Conservation (phyloP, 495 filamentous ascomycete species). For the Podospora appendiculata region DNA sequence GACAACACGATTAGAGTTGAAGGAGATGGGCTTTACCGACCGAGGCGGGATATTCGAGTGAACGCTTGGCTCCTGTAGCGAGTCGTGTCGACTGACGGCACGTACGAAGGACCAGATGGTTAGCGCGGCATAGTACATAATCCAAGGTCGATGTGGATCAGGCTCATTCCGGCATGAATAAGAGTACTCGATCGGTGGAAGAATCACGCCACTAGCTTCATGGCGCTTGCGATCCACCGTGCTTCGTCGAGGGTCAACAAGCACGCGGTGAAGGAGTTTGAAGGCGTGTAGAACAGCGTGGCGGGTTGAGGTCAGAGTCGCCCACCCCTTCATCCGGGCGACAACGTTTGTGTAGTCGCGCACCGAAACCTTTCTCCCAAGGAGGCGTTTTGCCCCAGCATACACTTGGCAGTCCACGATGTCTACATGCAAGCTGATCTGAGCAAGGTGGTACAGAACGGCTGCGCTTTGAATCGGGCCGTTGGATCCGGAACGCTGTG, state of each 20-base stretch:
- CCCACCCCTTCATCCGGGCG: conserved; percentile 78
- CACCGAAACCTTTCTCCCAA: conserved; percentile 77
- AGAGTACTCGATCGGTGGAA: conserved; percentile 25
- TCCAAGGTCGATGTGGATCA: conserved; percentile 89
- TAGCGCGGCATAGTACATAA: conserved; percentile 85
- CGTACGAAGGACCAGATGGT: conserved; percentile 92
- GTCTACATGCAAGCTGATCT: conserved; percentile 92
- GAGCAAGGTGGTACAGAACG: conserved; percentile 86
- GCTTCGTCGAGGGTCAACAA: conserved; percentile 47
- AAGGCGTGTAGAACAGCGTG: conserved; percentile 91
- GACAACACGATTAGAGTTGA: conserved; percentile 24
- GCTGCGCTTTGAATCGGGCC: conserved; percentile 77
- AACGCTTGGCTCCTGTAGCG: conserved; percentile 11
- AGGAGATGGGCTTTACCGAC: conserved; percentile 15
- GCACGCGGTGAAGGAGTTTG: conserved; percentile 71
- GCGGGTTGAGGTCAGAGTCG: conserved; percentile 70
- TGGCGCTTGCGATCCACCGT: conserved; percentile 23
- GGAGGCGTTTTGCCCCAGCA: conserved; percentile 70
- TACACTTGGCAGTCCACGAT: conserved; percentile 94
- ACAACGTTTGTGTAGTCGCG: conserved; percentile 73
- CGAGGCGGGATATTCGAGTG: conserved; percentile 5
- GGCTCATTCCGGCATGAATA: conserved; percentile 84
- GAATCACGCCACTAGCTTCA: conserved; percentile 10
- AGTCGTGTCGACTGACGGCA: conserved; percentile 59
- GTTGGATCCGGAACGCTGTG: conserved; percentile 47